Conservation (phyloP, 305 asterid species). For the Solanum hybrid region DNA sequence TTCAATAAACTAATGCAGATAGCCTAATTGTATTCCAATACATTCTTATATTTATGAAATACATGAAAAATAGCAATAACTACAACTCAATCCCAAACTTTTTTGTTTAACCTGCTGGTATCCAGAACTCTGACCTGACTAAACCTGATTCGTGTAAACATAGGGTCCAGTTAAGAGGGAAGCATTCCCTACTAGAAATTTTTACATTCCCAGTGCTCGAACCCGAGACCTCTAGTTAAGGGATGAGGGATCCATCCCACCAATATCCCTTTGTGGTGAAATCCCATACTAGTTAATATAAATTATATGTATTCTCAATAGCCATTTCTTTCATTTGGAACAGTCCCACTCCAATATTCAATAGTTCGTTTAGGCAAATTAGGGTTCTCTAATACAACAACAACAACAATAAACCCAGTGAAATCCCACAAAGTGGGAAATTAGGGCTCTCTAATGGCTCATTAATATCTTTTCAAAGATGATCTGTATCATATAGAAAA, state of each 20-base stretch:
- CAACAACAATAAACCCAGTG: background rate
- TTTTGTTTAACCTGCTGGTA: background rate
- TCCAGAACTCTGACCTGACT: background rate
- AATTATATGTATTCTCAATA: background rate
- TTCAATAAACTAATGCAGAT: background rate
- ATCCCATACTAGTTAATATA: background rate
- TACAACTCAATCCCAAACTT: background rate
- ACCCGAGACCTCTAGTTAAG: background rate
- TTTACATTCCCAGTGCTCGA: background rate
- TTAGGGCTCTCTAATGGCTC: background rate
- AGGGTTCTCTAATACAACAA: background rate
- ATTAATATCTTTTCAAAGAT: background rate
- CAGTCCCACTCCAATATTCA: background rate
- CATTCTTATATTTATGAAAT: background rate
- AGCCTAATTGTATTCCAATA: background rate
- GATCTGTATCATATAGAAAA: background rate
- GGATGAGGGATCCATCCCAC: background rate
- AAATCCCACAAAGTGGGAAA: background rate
- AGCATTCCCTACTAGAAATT: background rate
- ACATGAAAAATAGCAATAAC: background rate
- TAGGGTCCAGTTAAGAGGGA: background rate
- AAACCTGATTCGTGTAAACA: background rate
- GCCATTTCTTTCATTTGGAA: background rate
- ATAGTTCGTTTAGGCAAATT: background rate
- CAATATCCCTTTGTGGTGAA: background rate